Evolutionary conservation across 108 stramenopile genomes (phyloP).

Genomic region (Ochromonas danica): DNA sequence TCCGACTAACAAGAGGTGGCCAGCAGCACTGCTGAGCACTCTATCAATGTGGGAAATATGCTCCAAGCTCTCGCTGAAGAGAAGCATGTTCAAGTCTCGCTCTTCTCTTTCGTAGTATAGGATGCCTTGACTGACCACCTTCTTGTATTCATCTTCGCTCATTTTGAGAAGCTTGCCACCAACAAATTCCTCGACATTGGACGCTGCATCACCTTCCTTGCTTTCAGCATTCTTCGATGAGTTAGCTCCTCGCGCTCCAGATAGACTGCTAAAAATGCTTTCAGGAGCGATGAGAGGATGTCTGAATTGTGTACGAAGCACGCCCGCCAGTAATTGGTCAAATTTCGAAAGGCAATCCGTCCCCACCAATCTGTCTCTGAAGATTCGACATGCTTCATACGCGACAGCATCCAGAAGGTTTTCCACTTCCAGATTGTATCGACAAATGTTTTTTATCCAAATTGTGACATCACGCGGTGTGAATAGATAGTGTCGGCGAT

Average conservation of each 20-base stretch:
- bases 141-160: constrained; percentile 44
- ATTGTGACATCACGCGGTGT: constrained; percentile 61
- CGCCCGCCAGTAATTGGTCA: constrained; percentile 43
- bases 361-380: constrained; percentile 57
- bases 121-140: constrained; percentile 50
- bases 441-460: constrained; percentile 55
- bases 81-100: constrained; percentile 50
- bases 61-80: constrained; percentile 50
- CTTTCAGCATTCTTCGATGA: constrained; percentile 1
- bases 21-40: not conserved
- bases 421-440: constrained; percentile 57
- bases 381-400: constrained; percentile 57
- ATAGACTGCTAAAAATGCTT: constrained; percentile 45
- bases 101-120: constrained; percentile 64
- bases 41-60: constrained; percentile 9
- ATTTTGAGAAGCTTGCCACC: constrained; percentile 31
- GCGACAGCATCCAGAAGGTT: constrained; percentile 56
- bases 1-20: constrained; percentile 48
- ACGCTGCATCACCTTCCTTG: not conserved
- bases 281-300: not conserved
- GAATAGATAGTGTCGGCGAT: constrained; percentile 65
- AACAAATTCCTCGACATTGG: no score
- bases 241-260: not conserved
- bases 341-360: constrained; percentile 40
- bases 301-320: constrained; percentile 36